Evolutionary conservation across 1,284 basidiomycete genomes (phyloP), one percentile per base, ranked within the genome.

Genomic region (Trametes pubescens): DNA sequence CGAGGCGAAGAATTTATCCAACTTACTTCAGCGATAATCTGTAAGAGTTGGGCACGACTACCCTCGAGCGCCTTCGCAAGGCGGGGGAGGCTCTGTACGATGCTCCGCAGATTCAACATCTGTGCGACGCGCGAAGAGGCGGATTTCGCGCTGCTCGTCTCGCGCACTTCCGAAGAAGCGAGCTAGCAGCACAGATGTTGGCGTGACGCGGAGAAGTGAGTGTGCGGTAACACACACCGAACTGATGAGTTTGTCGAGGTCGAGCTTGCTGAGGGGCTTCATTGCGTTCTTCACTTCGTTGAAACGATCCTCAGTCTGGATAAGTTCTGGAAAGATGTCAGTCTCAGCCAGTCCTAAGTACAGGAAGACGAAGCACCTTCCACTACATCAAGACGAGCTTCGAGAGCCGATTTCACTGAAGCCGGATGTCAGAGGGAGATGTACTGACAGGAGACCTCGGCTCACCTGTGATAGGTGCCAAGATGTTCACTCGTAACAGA

Each of bases 201-300:
- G 29, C 2, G 18, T 18, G 1, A n/a, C n/a, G n/a, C n/a, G n/a
- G n/a, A n/a, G n/a, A n/a, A n/a, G n/a, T 37, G 14, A 22, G 32
- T 55, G 8, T 34, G 13, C 46, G 43, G 26, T 29, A 16, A 34
- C 7, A 69, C 81, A 43, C 72, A 93, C 93, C 22, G 86, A 86
- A 44, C 86, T 84, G 37, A 96, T 92, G 6, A 98, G 81, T 73
- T 93, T 95, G 76, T 98, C 96, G 29, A 96, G 84, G 72, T 98
- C 96, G 72, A 93, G 82, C 75, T 92, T 93, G 68, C 89, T 88
- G 46, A 94, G 78, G 2, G 82, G 75, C 71, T 88, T 91, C 55
- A 97, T 80, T 1, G 86, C 89, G 65, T 88, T 85, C 61, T 87
- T 85, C 51, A 94, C 80, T 21, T 86, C 85, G 1, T 81, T 86